Evolutionary conservation across 345 rosid genomes (phyloP), one percentile per base, ranked within the genome.

Genomic region (Eucalyptus regnans): DNA sequence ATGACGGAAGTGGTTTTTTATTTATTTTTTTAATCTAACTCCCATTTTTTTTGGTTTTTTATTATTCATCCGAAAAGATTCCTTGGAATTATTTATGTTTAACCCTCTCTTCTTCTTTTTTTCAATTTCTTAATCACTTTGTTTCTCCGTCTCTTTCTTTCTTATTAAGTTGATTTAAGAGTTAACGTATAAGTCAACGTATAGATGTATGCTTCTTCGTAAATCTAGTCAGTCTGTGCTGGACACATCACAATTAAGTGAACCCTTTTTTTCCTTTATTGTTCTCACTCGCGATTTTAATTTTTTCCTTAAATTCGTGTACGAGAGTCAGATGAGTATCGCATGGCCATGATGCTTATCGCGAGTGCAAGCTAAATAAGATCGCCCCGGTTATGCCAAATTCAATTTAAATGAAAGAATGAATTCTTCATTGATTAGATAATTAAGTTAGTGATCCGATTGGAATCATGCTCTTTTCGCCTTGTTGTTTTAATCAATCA

Each of bases 341-440:
- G 1, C 12, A 2, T 17, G 23, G 2, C 6, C 23, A 18, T 17
- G 20, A 17, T 9, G 10, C 11, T 8, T 15, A 66, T 5, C 2
- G 1, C 7, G 20, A n/a, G 9, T 66, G 11, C 11, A 7, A 8
- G 6, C 33, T 66, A 66, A 4, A 31, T 33, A 66, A 66, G 11
- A 66, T 66, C 1, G 0, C 7, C 71, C 2, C 0, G 1, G 2
- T 33, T 68, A 3, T 33, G 25, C 44, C 23, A 3, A 33, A 33
- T 41, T 20, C 5, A 76, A 37, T 76, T 41, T 6, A 20, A 41
- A 41, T 76, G 15, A 41, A 33, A 37, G 1, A 76, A 76, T 11
- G 3, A 20, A 41, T 37, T 76, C 15, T 76, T 76, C 37, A 2
- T 14, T 29, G 37, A 64, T 64, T 29, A 29, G 76, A 64, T 15